Evolutionary conservation across 2,329 filamentous ascomycete genomes (phyloP), one percentile per base, ranked within the genome.

Genomic region (Colletotrichum eleusines): DNA sequence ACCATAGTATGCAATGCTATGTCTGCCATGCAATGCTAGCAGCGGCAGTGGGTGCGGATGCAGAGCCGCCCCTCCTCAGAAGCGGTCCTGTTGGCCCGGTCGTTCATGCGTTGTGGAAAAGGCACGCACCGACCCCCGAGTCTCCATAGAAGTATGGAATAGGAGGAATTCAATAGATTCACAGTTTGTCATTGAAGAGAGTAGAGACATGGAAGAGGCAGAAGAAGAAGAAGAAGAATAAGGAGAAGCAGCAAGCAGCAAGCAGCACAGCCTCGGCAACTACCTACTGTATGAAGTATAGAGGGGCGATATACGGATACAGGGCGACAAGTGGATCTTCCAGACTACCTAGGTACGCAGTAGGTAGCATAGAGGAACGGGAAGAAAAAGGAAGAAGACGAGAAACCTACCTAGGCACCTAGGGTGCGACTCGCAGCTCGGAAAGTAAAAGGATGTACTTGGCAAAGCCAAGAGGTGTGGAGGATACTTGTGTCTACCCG

Each of bases 401-500:
- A n/a, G n/a, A n/a, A n/a, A n/a, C n/a, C n/a, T n/a, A n/a, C n/a
- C n/a, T n/a, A n/a, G n/a, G n/a, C n/a, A n/a, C n/a, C n/a, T n/a
- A n/a, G 38, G 38, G 50, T 18, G 33, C 33, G 28, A 23, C 40
- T 18, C 33, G 35, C n/a, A 26, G 51, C 23, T 33, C 23, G 20
- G 12, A 6, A 69, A 38, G 66, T 69, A 66, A 31, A 40, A 23
- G 23, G 23, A 55, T 20, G 67, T 66, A 66, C 60, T 57, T 46
- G 60, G 53, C 53, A n/a, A 11, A 5, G n/a, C 14, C 8, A 5
- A 26, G 40, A 42, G 40, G 28, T 16, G 5, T 3, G 12, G n/a
- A 3, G 8, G 28, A 31, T 68, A 71, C 68, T 31, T 71, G 51
- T 51, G 31, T 61, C 51, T 68, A 68, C 58, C 31, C 58, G 50